A percentile compares a stretch with the other conserved stretches of the same genome.
phyloP scores from a whole-genome alignment of 805 yeast genomes.

The Wickerhamiella kurtzmanii region DNA sequence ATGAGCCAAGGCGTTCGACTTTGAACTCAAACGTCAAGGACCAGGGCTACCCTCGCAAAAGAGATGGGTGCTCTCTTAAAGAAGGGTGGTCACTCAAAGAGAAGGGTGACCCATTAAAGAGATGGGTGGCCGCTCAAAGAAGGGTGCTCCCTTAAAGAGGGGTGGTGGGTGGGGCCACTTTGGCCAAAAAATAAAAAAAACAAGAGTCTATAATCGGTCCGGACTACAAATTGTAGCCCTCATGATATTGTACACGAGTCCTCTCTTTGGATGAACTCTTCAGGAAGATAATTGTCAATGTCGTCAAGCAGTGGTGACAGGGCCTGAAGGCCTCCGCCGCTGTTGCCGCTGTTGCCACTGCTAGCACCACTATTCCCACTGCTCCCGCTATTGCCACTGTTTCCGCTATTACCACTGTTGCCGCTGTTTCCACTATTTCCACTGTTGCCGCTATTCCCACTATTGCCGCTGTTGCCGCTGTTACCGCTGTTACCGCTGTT shows the following conservation, averaged over 20 bases:
- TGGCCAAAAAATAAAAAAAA: neutral
- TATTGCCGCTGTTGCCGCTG: constrained; percentile 14
- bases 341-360: neutral
- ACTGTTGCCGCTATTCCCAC: constrained; percentile 17
- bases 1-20: no score
- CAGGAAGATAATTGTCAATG: neutral
- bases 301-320: neutral
- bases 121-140: no score
- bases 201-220: no score
- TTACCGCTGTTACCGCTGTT: constrained; percentile 9
- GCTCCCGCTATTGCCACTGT: neutral
- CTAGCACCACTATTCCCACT: neutral
- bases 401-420: neutral
- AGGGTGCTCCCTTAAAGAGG: no score
- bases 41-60: no score
- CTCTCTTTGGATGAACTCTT: neutral
- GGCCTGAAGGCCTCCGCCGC: neutral
- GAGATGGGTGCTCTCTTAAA: no score
- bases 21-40: no score
- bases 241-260: neutral
- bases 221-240: neutral
- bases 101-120: no score
- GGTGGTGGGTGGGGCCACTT: neutral
- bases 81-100: no score
- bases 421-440: neutral